Evolutionary conservation across 305 asterid species (phyloP), one percentile per base, ranked within the genome.

Genomic region (Rubia peregrina): DNA sequence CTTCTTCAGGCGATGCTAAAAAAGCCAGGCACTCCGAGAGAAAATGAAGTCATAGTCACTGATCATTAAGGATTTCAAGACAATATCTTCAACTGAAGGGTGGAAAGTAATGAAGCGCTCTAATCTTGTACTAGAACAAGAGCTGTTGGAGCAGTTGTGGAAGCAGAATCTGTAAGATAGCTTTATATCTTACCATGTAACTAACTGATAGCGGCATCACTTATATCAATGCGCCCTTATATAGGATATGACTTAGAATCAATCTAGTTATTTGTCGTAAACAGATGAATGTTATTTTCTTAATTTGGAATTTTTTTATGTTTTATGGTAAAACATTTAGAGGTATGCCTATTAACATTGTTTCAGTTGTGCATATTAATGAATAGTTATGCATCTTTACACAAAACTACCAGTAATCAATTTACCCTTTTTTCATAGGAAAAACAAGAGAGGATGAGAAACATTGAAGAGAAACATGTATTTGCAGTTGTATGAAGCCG

Each of bases 71-170:
- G 87, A 92, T 83, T 87, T 89, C 83, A 92, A 87, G 82, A 73
- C 73, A 73, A 74, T 90, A 74, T 85, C 93, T 22, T 71, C 65
- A 22, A 89, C 96, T 4, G 97, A 93, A 78, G 98, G 86, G 21
- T 93, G 98, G 98, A 93, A 89, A 76, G 93, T 84, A 68, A 89
- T 90, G 96, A 85, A 77, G 64, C 85, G 75, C 22, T 76, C 87
- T 43, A 80, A 93, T 83, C 96, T 94, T 7, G 73, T 82, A 63
- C 96, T 93, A 19, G 98, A 93, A 57, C 97, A 87, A 76, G 96
- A 93, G 81, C 86, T 93, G 36, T 53, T 93, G 68, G 96, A 86
- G 77, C 77, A 3, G 87, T 86, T 46, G 95, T 90, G 13, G 98
- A 89, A 79, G 95, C 90, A 26, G 98, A 92, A 80, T 79, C 92